Conservation (phyloP, 768 basidiomycete genomes). For the Gymnopilus dilepis region DNA sequence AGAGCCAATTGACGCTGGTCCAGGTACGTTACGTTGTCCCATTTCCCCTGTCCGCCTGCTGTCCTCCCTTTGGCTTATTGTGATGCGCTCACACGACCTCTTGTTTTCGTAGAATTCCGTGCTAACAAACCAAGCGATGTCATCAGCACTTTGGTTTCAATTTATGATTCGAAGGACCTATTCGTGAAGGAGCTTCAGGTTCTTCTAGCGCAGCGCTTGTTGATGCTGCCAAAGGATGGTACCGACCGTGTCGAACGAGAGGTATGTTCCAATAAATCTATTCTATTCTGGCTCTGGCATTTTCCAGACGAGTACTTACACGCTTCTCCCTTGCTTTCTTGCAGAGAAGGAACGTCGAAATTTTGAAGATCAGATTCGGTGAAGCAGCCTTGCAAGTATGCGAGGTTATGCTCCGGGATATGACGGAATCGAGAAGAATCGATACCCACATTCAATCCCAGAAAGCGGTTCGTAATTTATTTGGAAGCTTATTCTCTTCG, state of each 20-base stretch:
- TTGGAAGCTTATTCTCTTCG: neutral
- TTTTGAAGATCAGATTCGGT: constrained; percentile 94
- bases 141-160: constrained; percentile 94
- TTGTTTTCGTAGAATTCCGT: constrained; percentile 70
- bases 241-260: constrained; percentile 79
- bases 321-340: too few species aligned
- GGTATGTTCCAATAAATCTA: too few species aligned
- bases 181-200: constrained; percentile 97
- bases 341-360: constrained; percentile 92
- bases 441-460: constrained; percentile 86
- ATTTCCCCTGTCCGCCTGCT: neutral
- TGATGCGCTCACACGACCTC: neutral
- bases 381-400: constrained; percentile 92
- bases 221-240: constrained; percentile 78
- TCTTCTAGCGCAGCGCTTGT: constrained; percentile 83
- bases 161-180: constrained; percentile 96
- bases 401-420: constrained; percentile 97
- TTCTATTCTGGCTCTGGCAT: too few species aligned
- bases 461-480: constrained; percentile 51
- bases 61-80: neutral
- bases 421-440: constrained; percentile 91
- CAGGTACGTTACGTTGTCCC: constrained; percentile 54
- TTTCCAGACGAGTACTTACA: too few species aligned
- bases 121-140: constrained; percentile 92
- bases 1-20: constrained; percentile 95